Evolutionary conservation across 192 early-diverging fungal species (phyloP).

Genomic region (Pilobolus umbonatus): DNA sequence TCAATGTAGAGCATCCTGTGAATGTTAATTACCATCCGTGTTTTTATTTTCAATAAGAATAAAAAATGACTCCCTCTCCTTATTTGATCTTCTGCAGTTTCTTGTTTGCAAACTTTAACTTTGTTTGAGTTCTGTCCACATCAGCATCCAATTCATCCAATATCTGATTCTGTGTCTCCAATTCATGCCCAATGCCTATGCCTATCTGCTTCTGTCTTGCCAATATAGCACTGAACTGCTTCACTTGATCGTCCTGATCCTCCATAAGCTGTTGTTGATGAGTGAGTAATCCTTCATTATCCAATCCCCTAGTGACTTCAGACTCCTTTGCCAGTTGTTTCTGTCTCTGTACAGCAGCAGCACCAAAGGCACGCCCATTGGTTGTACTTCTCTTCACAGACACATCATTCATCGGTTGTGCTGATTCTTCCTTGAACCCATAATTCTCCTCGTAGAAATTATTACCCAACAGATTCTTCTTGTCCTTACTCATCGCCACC

Average conservation of each 20-base stretch:
- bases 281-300: constrained; percentile 68
- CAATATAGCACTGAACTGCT: constrained; percentile 71
- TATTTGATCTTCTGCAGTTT: constrained; percentile 71
- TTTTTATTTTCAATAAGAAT: neutral
- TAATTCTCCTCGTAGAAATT: constrained; percentile 4
- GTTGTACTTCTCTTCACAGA: neutral
- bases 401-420: neutral
- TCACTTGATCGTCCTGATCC: constrained; percentile 76
- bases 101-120: constrained; percentile 72
- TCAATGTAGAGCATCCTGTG: no score
- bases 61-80: neutral
- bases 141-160: constrained; percentile 79
- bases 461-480: constrained; percentile 30
- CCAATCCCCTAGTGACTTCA: constrained; percentile 69
- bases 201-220: constrained; percentile 85
- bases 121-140: constrained; percentile 70
- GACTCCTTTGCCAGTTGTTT: constrained; percentile 52
- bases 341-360: neutral
- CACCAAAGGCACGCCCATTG: constrained; percentile 13
- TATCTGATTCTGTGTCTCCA: constrained; percentile 88
- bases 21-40: no score
- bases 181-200: constrained; percentile 78
- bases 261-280: constrained; percentile 76
- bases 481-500: constrained; percentile 1
- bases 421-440: constrained; percentile 2